Evolutionary conservation across 1,139 yeast genomes (phyloP), one percentile per base, ranked within the genome.

Genomic region (Schizosaccharomyces versatilis): DNA sequence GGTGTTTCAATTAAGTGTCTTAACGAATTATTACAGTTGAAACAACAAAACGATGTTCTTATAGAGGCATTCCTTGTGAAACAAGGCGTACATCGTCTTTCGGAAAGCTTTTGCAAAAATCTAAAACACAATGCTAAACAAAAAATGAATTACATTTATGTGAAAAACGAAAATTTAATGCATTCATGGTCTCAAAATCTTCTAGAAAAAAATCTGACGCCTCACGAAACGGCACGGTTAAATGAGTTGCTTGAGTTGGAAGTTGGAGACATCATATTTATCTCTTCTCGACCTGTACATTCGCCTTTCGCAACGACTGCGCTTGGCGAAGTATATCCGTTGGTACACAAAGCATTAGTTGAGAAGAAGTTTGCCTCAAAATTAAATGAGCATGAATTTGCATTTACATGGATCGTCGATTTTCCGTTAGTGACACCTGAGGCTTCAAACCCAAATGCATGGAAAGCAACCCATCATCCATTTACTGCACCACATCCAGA

Each of bases 301-400:
- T 69, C 83, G 0, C 88, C 84, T 64, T 98, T 93, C 63, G 90
- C 86, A 63, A 97, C 98, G 19, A 90, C 98, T 0, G 97, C 98
- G 0, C 68, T 90, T 55, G 99, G 99, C 0, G 74, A 81, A 58
- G 75, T 84, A 60, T 74, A 98, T 57, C 95, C 85, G 64, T 63
- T 84, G 54, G 77, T 84, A 0, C 78, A 81, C 41, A 72, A 73
- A 51, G 71, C 69, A 41, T 38, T 55, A 19, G 56, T 57, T 74
- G 68, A 60, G 83, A 84, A 1, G 60, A 62, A 58, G 54, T 36
- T 47, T 7, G 41, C 38, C 10, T 48, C 58, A n/a, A 36, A 41
- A 9, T 48, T 54, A n/a, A 10, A 47, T 36, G 42, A 41, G 14
- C 54, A 53, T 19, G 53, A 53, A 7, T 55, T 57, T 14, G 17